Percentiles rank a stretch among this genome's conserved stretches.
Conservation (phyloP, 2,329 filamentous ascomycete species). For the Sordariomycetes sp. region DNA sequence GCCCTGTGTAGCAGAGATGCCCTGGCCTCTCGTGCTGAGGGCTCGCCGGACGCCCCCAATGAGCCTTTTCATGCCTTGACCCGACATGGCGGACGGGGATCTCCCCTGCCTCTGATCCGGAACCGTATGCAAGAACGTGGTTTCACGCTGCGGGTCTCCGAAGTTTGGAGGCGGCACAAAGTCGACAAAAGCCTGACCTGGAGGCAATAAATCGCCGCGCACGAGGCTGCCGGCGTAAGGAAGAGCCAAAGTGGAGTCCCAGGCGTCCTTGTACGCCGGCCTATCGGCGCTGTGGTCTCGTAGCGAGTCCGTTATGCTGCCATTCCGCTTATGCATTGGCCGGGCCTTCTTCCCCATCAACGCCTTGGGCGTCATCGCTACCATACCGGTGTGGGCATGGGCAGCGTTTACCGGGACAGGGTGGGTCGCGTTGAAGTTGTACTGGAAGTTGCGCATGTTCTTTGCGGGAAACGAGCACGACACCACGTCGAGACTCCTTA, state of each 20-base stretch:
- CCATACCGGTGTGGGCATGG: constrained; percentile 33
- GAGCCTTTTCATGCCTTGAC: constrained; percentile 73
- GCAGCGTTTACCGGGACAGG: constrained; percentile 41
- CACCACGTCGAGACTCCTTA: constrained; percentile 48
- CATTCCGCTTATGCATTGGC: constrained; percentile 68
- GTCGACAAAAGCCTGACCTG: constrained; percentile 71
- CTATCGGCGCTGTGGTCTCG: constrained; percentile 53
- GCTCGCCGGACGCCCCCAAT: constrained; percentile 79
- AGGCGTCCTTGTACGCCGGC: constrained; percentile 28
- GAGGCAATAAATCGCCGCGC: constrained; percentile 74
- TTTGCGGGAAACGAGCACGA: constrained; percentile 55
- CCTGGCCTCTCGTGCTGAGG: constrained; percentile 50
- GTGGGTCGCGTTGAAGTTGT: constrained; percentile 37
- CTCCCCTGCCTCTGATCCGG: constrained; percentile 25
- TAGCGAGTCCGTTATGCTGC: constrained; percentile 77
- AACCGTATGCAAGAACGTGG: constrained; percentile 37
- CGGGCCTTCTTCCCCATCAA: constrained; percentile 49
- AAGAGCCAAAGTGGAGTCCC: constrained; percentile 40
- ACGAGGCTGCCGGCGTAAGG: constrained; percentile 77
- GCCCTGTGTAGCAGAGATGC: constrained; percentile 30
- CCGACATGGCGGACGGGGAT: constrained; percentile 49
- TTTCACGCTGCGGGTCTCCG: constrained; percentile 36
- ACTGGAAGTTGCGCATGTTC: constrained; percentile 25
- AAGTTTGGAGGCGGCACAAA: constrained; percentile 39
- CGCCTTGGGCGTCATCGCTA: constrained; percentile 48